Percentiles rank a stretch among this genome's conserved stretches.
Evolutionary conservation across 2,329 filamentous ascomycete genomes (phyloP).

Genomic region (Blastomyces parvus): DNA sequence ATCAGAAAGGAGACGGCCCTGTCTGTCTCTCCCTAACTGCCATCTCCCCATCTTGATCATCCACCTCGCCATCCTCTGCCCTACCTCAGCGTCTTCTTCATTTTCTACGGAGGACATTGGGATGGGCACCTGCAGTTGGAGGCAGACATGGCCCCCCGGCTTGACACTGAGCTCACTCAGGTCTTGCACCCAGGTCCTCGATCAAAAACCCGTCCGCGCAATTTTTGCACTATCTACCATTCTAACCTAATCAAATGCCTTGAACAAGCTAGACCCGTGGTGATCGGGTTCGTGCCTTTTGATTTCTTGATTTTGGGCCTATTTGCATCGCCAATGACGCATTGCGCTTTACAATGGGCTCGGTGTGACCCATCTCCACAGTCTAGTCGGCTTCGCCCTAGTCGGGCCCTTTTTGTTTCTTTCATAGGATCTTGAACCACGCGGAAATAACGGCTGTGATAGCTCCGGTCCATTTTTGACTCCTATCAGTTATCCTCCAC

Average conservation of each 20-base stretch:
- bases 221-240: background rate
- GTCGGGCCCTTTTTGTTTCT: too few relatives aligned
- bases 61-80: too few relatives aligned
- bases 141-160: too few relatives aligned
- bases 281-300: background rate
- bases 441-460: background rate
- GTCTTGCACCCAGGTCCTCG: too few relatives aligned
- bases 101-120: too few relatives aligned
- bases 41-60: too few relatives aligned
- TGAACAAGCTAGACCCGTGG: background rate
- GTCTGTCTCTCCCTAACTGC: too few relatives aligned
- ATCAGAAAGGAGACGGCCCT: too few relatives aligned
- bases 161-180: too few relatives aligned
- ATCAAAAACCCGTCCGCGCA: background rate
- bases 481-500: too few relatives aligned
- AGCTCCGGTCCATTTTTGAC: background rate
- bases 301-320: background rate
- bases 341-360: background rate
- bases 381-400: background rate
- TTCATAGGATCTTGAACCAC: background rate
- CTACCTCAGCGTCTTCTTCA: too few relatives aligned
- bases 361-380: background rate
- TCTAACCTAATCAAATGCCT: background rate
- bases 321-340: background rate
- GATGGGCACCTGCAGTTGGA: too few relatives aligned